Base-by-base conservation (phyloP, 1,139 yeast genomes). In the Yamadazyma blattariae region DNA sequence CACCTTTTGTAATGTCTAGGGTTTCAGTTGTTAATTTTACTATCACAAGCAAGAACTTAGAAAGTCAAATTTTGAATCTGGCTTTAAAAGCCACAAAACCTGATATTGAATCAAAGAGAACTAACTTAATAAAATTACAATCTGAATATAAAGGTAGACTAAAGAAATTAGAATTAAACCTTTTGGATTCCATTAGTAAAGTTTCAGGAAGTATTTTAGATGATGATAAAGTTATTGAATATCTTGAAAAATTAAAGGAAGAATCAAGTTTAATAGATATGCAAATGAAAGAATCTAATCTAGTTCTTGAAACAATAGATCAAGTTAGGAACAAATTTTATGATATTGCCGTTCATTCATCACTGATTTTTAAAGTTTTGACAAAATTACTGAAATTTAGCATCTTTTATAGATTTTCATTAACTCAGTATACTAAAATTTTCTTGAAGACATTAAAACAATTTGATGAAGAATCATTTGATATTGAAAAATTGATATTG, bases 1-100 rank as follows among this genome's bases (percentile, higher is more conserved):
- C 82, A 0, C 66, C 83, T 3, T 82, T 75, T 51, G 68, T 88
- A 11, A 52, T 71, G 7, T 70, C 90, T 14, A 65, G 95, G 42
- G 74, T 85, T 6, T 64, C 79, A 1, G 48, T 80, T 7, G 68
- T 87, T 18, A 88, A 87, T 55, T 90, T 83, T 56, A 72, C 92
- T 0, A 64, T 85, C 16, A 85, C 96, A 0, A 64, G 74, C 32
- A 75, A 79, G 31, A 80, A 83, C 35, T 64, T 90, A 37, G 82
- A 82, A 40, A 69, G 72, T 25, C 82, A 82, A 44, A 68, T 86
- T 0, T 61, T 87, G 35, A 77, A 82, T 44, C 59, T 74, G 36
- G 67, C 87, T 0, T 60, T 90, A 30, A 58, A 63, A 29, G 58
- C 63, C 7, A 75, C 77, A 39, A 65, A 74, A 20, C 96, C 97